Conservation (phyloP, 352 stramenopile species). For the Pythium pyrilobum region DNA sequence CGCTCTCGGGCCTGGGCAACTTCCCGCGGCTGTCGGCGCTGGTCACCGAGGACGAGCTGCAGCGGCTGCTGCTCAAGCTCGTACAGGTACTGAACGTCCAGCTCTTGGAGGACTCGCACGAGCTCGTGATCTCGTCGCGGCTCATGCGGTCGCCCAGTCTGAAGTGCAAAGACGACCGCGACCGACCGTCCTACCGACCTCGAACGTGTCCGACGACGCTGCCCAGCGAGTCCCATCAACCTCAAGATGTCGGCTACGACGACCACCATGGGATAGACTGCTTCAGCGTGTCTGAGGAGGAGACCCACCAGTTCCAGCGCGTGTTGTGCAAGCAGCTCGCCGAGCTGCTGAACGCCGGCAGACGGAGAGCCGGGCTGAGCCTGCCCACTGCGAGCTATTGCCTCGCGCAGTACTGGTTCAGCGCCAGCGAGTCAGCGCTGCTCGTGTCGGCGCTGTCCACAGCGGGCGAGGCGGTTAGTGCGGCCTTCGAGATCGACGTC, state of each 20-base stretch:
- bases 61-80: constrained; percentile 51
- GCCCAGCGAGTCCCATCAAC: constrained; percentile 13
- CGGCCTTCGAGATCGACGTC: neutral
- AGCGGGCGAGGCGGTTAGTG: no score
- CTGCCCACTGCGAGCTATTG: neutral
- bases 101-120: constrained; percentile 19
- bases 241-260: neutral
- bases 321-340: constrained; percentile 18
- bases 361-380: neutral
- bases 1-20: constrained; percentile 38
- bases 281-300: constrained; percentile 4
- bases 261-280: neutral
- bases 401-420: constrained; percentile 4
- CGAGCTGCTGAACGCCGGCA: constrained; percentile 5
- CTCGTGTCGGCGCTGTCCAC: neutral
- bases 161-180: constrained; percentile 1
- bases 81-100: constrained; percentile 51
- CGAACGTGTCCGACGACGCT: constrained; percentile 52
- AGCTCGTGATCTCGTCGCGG: constrained; percentile 26
- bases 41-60: constrained; percentile 54
- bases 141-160: constrained; percentile 6
- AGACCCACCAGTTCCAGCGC: constrained; percentile 9
- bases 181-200: constrained; percentile 11
- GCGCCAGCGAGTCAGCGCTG: neutral
- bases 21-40: constrained; percentile 60